Evolutionary conservation across 2,329 filamentous ascomycete species (phyloP).

Genomic region (Phialophora tarda): DNA sequence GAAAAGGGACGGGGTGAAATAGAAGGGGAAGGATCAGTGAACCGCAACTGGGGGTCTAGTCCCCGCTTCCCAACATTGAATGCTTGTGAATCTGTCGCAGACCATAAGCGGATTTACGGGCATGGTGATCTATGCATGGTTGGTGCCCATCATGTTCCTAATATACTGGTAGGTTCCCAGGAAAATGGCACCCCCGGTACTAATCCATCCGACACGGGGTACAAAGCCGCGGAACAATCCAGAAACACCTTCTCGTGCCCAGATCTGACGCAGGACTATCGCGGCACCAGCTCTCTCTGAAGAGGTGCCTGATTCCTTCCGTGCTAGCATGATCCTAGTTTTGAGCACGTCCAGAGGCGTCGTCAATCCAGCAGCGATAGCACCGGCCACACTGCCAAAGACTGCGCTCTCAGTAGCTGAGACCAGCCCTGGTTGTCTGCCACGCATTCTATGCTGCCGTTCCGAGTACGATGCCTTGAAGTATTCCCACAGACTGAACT

Average conservation of each 20-base stretch:
- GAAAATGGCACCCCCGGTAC: constrained; percentile 91
- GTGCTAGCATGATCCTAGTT: constrained; percentile 91
- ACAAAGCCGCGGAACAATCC: constrained; percentile 63
- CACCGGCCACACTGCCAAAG: constrained; percentile 83
- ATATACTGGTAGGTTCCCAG: constrained; percentile 83
- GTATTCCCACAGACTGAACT: constrained; percentile 95
- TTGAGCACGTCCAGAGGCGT: constrained; percentile 96
- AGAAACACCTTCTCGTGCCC: constrained; percentile 54
- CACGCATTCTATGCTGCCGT: constrained; percentile 59
- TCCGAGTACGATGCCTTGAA: constrained; percentile 68
- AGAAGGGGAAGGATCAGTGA: too few species aligned
- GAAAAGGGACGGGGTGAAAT: too few species aligned
- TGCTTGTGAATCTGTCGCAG: too few species aligned
- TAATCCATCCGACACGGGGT: constrained; percentile 92
- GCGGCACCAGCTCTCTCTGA: constrained; percentile 43
- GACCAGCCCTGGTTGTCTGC: constrained; percentile 56
- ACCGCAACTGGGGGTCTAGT: too few species aligned
- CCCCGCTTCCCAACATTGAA: too few species aligned
- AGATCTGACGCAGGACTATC: constrained; percentile 67
- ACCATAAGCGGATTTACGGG: background rate
- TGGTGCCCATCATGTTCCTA: constrained; percentile 17
- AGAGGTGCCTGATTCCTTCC: constrained; percentile 62
- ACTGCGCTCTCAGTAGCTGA: constrained; percentile 79
- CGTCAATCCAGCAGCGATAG: constrained; percentile 82
- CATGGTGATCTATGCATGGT: background rate